Percentiles rank a stretch among this genome's conserved stretches.
These are phyloP conservation scores for Alternaria sp. DNA, from an alignment of 2,329 filamentous ascomycete species.

Conservation along the genomic window DNA sequence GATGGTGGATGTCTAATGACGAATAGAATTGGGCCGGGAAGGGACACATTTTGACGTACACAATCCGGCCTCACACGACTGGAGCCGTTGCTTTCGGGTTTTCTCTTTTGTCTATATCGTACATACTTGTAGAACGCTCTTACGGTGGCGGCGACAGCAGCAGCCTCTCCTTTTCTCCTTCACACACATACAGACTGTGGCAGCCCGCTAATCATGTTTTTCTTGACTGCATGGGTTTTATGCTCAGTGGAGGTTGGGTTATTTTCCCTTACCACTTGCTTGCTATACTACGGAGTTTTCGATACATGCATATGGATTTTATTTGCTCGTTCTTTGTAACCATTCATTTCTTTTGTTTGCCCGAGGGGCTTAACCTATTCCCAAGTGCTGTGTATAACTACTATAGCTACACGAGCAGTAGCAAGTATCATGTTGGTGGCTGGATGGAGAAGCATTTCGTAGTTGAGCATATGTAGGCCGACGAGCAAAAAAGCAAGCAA, in stretches of 20 bases:
- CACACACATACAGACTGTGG: conserved; percentile 25
- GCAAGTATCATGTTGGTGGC: conserved; percentile 16
- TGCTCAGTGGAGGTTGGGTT: conserved; percentile 38
- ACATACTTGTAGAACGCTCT: conserved; percentile 50
- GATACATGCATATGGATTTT: conserved; percentile 49
- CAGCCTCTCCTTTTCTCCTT: conserved; percentile 35
- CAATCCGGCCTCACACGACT: conserved; percentile 31
- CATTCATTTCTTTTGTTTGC: conserved; percentile 17
- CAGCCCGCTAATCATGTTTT: conserved; percentile 45
- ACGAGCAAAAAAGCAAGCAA: conserved; percentile 44
- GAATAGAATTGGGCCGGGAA: conserved; percentile 45
- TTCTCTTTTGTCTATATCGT: conserved; percentile 45
- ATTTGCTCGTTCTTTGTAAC: conserved; percentile 34
- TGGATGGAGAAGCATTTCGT: conserved; percentile 13
- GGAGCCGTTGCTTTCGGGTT: conserved; percentile 37
- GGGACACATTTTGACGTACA: conserved; percentile 48
- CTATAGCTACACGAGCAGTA: conserved; percentile 32
- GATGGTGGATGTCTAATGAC: conserved; percentile 47
- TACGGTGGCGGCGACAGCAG: conserved; percentile 36
- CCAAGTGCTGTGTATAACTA: conserved; percentile 37
- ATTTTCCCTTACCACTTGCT: conserved; percentile 24
- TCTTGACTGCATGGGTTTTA: conserved; percentile 43
- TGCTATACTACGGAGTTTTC: conserved; percentile 36
- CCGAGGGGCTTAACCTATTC: conserved; percentile 20
- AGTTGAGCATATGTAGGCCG: conserved; percentile 31